A percentile compares a stretch with the other conserved stretches of the same genome.
Evolutionary conservation across 2,329 filamentous ascomycete genomes (phyloP).

Genomic region (Venturia asperata): DNA sequence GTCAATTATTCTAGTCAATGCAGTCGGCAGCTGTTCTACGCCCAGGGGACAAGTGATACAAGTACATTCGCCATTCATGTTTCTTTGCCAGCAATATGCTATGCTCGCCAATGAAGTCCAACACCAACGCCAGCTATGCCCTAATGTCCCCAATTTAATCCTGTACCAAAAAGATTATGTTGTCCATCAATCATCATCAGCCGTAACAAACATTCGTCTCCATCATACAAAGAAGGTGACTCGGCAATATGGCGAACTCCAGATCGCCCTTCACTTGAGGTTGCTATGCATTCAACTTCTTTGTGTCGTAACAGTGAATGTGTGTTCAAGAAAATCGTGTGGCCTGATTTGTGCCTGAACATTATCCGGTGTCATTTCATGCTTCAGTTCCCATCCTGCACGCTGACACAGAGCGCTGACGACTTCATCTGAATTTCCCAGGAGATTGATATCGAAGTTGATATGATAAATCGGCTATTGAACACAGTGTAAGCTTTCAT

Average conservation of each 20-base stretch:
- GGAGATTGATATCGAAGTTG: constrained; percentile 90
- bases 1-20: background rate
- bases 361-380: constrained; percentile 72
- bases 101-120: background rate
- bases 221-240: background rate
- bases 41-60: background rate
- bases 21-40: background rate
- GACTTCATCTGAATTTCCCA: constrained; percentile 92
- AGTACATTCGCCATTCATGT: background rate
- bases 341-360: constrained; percentile 53
- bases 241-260: background rate
- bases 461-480: constrained; percentile 69
- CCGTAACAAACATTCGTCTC: background rate
- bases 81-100: background rate
- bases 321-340: constrained; percentile 16
- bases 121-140: background rate
- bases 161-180: background rate
- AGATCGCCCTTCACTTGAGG: background rate
- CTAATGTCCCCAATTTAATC: background rate
- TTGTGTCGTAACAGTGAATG: constrained; percentile 8
- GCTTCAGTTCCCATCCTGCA: constrained; percentile 70
- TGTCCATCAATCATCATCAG: constrained; percentile 9
- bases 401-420: constrained; percentile 78
- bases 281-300: background rate
- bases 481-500: constrained; percentile 20